phyloP scores from a whole-genome alignment of 805 yeast genomes.

The Wickerhamomyces rabaulensis region DNA sequence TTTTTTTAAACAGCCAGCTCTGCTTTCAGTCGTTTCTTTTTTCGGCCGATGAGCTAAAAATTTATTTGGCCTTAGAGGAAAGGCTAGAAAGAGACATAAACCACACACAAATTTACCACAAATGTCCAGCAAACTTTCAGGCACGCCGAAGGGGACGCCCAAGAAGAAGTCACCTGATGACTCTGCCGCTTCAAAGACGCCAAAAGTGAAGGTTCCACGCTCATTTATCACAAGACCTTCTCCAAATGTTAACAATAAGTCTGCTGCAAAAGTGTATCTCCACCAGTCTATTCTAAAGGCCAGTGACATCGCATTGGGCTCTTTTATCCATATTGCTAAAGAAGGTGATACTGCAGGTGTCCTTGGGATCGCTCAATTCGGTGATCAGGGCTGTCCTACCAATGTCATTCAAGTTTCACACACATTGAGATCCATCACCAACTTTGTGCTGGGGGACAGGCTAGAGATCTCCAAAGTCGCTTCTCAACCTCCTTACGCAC shows the following conservation, averaged over 20 bases:
- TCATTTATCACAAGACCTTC: slow-evolving; percentile 36
- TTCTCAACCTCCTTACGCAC: slow-evolving; percentile 45
- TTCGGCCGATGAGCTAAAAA: background rate
- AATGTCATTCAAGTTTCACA: slow-evolving; percentile 46
- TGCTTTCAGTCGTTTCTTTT: background rate
- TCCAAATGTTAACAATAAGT: slow-evolving; percentile 24
- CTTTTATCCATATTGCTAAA: slow-evolving; percentile 39
- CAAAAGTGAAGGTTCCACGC: slow-evolving; percentile 32
- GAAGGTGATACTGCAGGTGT: slow-evolving; percentile 41
- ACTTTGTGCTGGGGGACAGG: slow-evolving; percentile 46
- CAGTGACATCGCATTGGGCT: slow-evolving; percentile 40
- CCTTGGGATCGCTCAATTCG: slow-evolving; percentile 36
- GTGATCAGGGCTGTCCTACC: slow-evolving; percentile 27
- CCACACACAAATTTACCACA: background rate
- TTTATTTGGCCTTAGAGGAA: background rate
- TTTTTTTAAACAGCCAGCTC: too few relatives aligned
- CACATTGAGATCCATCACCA: slow-evolving; percentile 36
- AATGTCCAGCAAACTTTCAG: slow-evolving; percentile 10
- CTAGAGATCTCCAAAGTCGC: slow-evolving; percentile 40
- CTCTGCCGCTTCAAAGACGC: slow-evolving; percentile 14
- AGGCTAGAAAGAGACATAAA: background rate
- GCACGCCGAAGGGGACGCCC: slow-evolving; percentile 24
- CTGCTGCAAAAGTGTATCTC: slow-evolving; percentile 33
- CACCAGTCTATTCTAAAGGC: slow-evolving; percentile 42
- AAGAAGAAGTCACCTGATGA: slow-evolving; percentile 24